Conservation (phyloP, 148 eudicot genomes). For the Rhododendron ovatum region DNA sequence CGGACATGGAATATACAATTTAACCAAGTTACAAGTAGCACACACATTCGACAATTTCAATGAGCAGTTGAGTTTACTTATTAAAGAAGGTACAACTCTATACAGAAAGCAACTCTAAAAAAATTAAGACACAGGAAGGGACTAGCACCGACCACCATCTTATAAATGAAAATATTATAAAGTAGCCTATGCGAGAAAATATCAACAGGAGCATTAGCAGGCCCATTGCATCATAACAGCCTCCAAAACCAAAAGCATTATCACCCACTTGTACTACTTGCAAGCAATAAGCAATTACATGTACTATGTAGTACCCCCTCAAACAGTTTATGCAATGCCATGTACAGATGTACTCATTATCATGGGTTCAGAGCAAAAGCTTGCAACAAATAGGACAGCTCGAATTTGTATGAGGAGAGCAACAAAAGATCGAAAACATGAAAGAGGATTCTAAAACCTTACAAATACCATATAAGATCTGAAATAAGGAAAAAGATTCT, state of each 20-base stretch:
- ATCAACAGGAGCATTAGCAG: not conserved
- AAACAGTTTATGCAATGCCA: not conserved
- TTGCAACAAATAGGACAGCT: not conserved
- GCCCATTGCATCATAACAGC: not conserved
- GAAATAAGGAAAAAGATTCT: not conserved
- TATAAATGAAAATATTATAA: not conserved
- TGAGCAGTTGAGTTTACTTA: not conserved
- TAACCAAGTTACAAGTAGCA: not conserved
- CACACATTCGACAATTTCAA: not conserved
- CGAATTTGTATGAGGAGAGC: not conserved
- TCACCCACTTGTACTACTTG: not conserved
- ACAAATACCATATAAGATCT: not conserved
- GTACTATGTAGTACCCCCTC: not conserved
- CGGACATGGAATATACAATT: not conserved
- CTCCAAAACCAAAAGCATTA: not conserved
- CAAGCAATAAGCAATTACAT: constrained; percentile 1
- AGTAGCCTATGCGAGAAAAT: not conserved
- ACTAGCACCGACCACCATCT: not conserved
- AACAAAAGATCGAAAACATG: not conserved
- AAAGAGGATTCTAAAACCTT: not conserved
- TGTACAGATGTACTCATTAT: not conserved
- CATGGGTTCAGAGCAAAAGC: not conserved
- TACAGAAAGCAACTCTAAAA: not conserved
- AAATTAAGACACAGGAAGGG: not conserved
- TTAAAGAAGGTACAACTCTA: not conserved